These are phyloP conservation scores for Dipodascopsis uninucleata DNA, from an alignment of 805 yeast genomes.

Conservation along the genomic window DNA sequence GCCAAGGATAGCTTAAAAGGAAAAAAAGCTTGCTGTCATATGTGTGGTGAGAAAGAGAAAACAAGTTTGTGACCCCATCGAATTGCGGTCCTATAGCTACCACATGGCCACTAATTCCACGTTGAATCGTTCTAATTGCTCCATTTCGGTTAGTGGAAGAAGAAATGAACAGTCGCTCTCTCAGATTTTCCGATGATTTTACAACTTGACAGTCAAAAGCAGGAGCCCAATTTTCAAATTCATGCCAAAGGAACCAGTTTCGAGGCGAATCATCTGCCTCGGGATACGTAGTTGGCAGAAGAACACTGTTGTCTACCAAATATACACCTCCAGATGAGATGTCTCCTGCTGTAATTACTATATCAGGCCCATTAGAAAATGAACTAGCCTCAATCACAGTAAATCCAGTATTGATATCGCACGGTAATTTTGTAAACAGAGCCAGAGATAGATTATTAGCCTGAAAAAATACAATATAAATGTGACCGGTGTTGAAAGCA, in stretches of 20 bases:
- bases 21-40: constrained; percentile 1
- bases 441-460: not conserved
- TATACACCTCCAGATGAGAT: constrained; percentile 14
- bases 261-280: not conserved
- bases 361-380: constrained; percentile 3
- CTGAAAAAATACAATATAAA: constrained; percentile 6
- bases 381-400: constrained; percentile 10
- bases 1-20: constrained; percentile 9
- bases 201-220: constrained; percentile 14
- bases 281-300: not conserved
- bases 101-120: constrained; percentile 14
- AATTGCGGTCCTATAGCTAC: constrained; percentile 10
- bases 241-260: not conserved
- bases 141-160: constrained; percentile 16
- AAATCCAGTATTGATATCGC: constrained; percentile 17
- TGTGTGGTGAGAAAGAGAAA: constrained; percentile 8
- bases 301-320: not conserved
- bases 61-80: constrained; percentile 6
- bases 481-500: constrained; percentile 19
- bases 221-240: constrained; percentile 19
- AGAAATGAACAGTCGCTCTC: constrained; percentile 12
- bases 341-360: constrained; percentile 17
- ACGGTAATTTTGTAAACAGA: not conserved
- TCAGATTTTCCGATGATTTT: constrained; percentile 1
- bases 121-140: constrained; percentile 12